Percentiles rank a stretch among this genome's conserved stretches.
These are phyloP conservation scores for Lachancea dasiensis DNA, from an alignment of 805 yeast genomes.

Conservation along the genomic window DNA sequence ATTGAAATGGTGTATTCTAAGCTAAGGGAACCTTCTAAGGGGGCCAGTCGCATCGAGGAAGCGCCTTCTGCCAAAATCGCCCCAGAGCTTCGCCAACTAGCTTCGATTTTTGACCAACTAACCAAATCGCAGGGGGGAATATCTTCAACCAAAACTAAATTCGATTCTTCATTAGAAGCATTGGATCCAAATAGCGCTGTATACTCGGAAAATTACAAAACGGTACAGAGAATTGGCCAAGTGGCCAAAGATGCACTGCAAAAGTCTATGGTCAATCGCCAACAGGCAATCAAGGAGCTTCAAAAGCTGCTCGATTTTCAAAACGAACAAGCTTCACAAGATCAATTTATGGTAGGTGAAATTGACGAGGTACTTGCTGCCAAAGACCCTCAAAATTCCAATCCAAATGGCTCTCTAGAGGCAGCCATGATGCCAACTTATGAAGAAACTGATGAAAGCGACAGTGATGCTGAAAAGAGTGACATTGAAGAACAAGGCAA, in stretches of 20 bases:
- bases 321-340: constrained; percentile 25
- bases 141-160: constrained; percentile 23
- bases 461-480: constrained; percentile 11
- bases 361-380: constrained; percentile 23
- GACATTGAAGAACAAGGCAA: constrained; percentile 11
- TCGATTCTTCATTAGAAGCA: constrained; percentile 25
- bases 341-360: constrained; percentile 24
- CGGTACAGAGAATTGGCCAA: constrained; percentile 29
- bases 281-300: constrained; percentile 23
- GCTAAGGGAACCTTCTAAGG: constrained; percentile 13
- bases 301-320: constrained; percentile 24
- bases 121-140: constrained; percentile 20
- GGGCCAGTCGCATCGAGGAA: constrained; percentile 8
- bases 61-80: constrained; percentile 19
- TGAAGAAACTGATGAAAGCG: constrained; percentile 25
- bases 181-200: constrained; percentile 27
- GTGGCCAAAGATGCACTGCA: constrained; percentile 25
- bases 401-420: constrained; percentile 5
- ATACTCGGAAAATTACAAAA: constrained; percentile 27
- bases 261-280: constrained; percentile 27
- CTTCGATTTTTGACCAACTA: constrained; percentile 20
- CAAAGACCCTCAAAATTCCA: constrained; percentile 19
- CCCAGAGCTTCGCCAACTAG: constrained; percentile 30
- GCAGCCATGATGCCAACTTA: constrained; percentile 27
- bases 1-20: constrained; percentile 27